Evolutionary conservation across 2,329 filamentous ascomycete genomes (phyloP).

Genomic region (Penicillium concentricum): DNA sequence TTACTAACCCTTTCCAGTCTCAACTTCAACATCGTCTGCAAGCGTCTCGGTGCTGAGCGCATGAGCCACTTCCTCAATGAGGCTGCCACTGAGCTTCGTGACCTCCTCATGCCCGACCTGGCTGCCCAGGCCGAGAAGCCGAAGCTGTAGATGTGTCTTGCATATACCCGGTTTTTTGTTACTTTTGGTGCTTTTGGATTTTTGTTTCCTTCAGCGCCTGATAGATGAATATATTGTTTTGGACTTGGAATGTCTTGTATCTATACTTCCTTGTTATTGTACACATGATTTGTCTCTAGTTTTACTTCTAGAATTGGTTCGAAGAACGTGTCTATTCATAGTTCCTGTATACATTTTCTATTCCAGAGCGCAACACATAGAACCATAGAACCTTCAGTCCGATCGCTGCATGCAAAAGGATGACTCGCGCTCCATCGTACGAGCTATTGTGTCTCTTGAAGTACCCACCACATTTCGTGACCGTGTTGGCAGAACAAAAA

Average conservation of each 20-base stretch:
- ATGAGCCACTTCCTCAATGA: conserved; percentile 98
- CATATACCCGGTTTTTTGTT: conserved; percentile 10
- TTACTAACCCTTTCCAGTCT: conserved; percentile 56
- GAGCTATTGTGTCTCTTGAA: too few relatives aligned
- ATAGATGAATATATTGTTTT: conserved; percentile 10
- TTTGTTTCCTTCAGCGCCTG: conserved; percentile 1
- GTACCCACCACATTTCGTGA: background rate
- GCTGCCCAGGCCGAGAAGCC: conserved; percentile 69
- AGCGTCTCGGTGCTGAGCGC: conserved; percentile 81
- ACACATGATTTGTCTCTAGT: background rate
- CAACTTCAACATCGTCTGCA: conserved; percentile 97
- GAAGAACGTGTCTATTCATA: background rate
- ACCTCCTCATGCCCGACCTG: conserved; percentile 77
- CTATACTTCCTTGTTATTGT: background rate
- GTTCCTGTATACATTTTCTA: background rate
- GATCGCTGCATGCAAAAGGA: too few relatives aligned
- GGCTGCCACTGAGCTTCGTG: conserved; percentile 84
- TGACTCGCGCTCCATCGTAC: too few relatives aligned
- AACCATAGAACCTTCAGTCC: too few relatives aligned
- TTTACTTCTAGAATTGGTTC: background rate
- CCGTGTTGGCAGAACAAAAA: background rate
- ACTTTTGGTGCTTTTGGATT: background rate
- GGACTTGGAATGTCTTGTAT: background rate
- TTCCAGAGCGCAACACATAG: conserved; percentile 40
- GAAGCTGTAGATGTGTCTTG: conserved; percentile 65